Conservation (phyloP, 2,329 filamentous ascomycete species). For the Laburnicola sp. region DNA sequence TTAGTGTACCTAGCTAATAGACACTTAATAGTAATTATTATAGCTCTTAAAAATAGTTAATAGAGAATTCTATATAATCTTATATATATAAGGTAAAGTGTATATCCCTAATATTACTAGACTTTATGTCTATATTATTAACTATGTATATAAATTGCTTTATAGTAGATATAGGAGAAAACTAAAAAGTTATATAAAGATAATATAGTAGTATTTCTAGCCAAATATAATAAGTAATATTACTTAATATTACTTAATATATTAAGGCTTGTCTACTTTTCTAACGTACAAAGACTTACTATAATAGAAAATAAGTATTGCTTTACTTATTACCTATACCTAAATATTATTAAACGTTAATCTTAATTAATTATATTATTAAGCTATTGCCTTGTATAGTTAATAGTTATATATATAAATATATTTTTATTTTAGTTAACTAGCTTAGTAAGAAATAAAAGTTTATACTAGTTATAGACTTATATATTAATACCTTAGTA, state of each 20-base stretch:
- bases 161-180: slow-evolving; percentile 12
- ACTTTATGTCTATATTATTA: too few relatives aligned
- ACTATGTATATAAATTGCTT: slow-evolving; percentile 24
- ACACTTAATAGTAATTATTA: slow-evolving; percentile 25
- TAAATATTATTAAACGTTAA: too few relatives aligned
- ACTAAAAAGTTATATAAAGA: not conserved
- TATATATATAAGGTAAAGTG: too few relatives aligned
- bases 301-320: not conserved
- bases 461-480: not conserved
- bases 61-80: too few relatives aligned
- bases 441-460: too few relatives aligned
- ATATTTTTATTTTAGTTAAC: too few relatives aligned
- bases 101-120: too few relatives aligned
- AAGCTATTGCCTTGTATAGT: too few relatives aligned
- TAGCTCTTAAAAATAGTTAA: slow-evolving; percentile 12
- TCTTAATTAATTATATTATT: too few relatives aligned
- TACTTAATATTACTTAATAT: not conserved
- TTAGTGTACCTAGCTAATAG: slow-evolving; percentile 15
- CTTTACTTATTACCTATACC: not conserved
- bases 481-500: not conserved
- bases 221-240: too few relatives aligned
- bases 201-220: not conserved
- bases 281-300: not conserved
- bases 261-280: not conserved
- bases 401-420: too few relatives aligned